A percentile compares a stretch with the other conserved stretches of the same genome.
These are phyloP conservation scores for Fraxinus sp. DNA, from an alignment of 305 asterid species.

Conservation along the genomic window DNA sequence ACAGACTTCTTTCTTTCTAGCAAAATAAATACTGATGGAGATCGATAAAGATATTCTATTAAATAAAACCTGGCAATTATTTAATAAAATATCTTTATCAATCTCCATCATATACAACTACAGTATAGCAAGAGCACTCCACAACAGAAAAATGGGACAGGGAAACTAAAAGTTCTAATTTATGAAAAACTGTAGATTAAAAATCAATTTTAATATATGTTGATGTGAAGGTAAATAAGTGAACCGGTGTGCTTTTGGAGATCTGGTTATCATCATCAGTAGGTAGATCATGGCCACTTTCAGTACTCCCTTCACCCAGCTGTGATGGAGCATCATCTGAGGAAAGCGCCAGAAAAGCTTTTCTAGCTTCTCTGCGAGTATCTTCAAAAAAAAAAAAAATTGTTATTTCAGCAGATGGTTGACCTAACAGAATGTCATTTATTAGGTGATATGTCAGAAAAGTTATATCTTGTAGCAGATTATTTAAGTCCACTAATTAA, in stretches of 20 bases:
- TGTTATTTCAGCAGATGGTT: conserved; percentile 22
- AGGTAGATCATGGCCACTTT: conserved; percentile 35
- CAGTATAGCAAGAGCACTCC: neutral
- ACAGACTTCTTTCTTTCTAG: neutral
- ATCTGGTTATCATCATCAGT: conserved; percentile 43
- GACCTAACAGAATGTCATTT: neutral
- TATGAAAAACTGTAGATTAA: conserved; percentile 3
- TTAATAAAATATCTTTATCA: neutral
- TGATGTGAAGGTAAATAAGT: conserved; percentile 28
- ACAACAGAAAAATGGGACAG: neutral
- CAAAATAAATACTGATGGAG: neutral
- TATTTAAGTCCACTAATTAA: neutral
- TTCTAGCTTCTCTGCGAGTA: conserved; percentile 75
- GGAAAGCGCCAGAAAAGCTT: conserved; percentile 70
- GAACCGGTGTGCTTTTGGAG: conserved; percentile 63
- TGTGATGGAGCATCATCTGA: conserved; percentile 35
- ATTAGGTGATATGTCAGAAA: neutral
- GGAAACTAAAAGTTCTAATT: conserved; percentile 14
- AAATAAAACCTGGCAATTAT: neutral
- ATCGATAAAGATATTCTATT: neutral
- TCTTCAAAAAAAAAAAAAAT: conserved; percentile 38
- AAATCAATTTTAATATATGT: conserved; percentile 12
- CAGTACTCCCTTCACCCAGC: conserved; percentile 46
- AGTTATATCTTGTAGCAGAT: neutral
- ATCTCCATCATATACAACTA: neutral